These are phyloP conservation scores for Huntiella bhutanensis DNA, from an alignment of 2,329 filamentous ascomycete genomes.

Conservation along the genomic window DNA sequence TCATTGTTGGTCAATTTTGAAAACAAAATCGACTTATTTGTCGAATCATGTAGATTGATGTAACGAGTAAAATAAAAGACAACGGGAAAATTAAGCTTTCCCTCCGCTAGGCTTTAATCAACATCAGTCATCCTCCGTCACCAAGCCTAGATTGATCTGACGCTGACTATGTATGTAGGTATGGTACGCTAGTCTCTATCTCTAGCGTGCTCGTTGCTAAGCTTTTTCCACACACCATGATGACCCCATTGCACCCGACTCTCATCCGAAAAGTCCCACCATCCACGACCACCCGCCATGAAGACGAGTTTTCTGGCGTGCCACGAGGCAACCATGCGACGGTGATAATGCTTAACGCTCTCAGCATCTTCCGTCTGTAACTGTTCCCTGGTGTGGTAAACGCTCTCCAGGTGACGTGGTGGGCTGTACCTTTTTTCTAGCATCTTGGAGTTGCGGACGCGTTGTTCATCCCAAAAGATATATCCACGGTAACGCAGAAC, in stretches of 20 bases:
- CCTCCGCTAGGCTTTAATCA: too few species aligned
- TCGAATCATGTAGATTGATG: too few species aligned
- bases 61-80: too few species aligned
- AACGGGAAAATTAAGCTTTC: too few species aligned
- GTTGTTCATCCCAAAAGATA: conserved; percentile 9
- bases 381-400: conserved; percentile 7
- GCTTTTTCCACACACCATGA: background rate
- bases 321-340: conserved; percentile 7
- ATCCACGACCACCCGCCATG: conserved; percentile 7
- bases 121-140: too few species aligned
- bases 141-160: too few species aligned
- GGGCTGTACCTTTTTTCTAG: background rate
- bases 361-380: conserved; percentile 2
- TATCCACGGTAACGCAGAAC: conserved; percentile 5
- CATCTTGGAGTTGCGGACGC: background rate
- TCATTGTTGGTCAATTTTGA: too few species aligned
- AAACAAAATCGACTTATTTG: too few species aligned
- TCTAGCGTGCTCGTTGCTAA: too few species aligned
- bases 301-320: conserved; percentile 8
- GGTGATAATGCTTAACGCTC: background rate
- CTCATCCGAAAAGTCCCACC: conserved; percentile 9
- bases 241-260: conserved; percentile 5
- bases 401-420: conserved; percentile 1
- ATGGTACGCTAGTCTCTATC: too few species aligned
- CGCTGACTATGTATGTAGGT: too few species aligned